A percentile compares a stretch with the other conserved stretches of the same genome.
Conservation (phyloP, 2,329 filamentous ascomycete genomes). For the Reticulascus tulasneorum region DNA sequence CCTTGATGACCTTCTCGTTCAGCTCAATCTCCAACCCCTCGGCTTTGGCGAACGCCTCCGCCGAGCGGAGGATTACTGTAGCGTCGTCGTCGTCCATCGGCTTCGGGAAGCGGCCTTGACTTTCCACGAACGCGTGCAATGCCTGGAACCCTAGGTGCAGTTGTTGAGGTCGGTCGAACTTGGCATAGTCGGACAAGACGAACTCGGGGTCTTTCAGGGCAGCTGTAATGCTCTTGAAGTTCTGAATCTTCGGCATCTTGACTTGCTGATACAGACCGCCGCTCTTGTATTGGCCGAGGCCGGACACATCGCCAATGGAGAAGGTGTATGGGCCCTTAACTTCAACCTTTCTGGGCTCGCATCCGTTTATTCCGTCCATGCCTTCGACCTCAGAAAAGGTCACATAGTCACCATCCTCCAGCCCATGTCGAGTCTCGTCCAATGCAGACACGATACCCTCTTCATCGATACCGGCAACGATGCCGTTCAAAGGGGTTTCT, state of each 20-base stretch:
- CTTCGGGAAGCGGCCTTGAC: constrained; percentile 70
- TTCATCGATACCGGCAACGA: constrained; percentile 84
- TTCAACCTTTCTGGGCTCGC: constrained; percentile 82
- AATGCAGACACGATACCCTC: constrained; percentile 88
- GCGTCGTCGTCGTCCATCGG: constrained; percentile 86
- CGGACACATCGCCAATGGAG: constrained; percentile 89
- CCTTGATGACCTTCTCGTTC: constrained; percentile 87
- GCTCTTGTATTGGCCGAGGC: constrained; percentile 78
- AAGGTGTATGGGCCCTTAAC: constrained; percentile 98
- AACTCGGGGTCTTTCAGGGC: constrained; percentile 85
- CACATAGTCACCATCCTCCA: constrained; percentile 95
- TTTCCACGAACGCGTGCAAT: constrained; percentile 77
- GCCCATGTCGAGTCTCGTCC: constrained; percentile 89
- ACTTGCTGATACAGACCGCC: constrained; percentile 93
- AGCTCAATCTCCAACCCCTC: constrained; percentile 78
- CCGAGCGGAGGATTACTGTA: constrained; percentile 67
- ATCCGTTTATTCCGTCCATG: constrained; percentile 81
- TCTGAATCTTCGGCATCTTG: constrained; percentile 93
- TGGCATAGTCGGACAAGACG: constrained; percentile 91
- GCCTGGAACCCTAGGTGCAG: constrained; percentile 92
- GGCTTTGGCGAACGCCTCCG: constrained; percentile 68
- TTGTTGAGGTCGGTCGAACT: constrained; percentile 91
- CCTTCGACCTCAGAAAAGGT: constrained; percentile 92
- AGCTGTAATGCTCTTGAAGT: constrained; percentile 77
- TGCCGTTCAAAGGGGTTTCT: constrained; percentile 81